Evolutionary conservation across 2,329 filamentous ascomycete genomes (phyloP).

Genomic region (Berkeleyomyces basicola): DNA sequence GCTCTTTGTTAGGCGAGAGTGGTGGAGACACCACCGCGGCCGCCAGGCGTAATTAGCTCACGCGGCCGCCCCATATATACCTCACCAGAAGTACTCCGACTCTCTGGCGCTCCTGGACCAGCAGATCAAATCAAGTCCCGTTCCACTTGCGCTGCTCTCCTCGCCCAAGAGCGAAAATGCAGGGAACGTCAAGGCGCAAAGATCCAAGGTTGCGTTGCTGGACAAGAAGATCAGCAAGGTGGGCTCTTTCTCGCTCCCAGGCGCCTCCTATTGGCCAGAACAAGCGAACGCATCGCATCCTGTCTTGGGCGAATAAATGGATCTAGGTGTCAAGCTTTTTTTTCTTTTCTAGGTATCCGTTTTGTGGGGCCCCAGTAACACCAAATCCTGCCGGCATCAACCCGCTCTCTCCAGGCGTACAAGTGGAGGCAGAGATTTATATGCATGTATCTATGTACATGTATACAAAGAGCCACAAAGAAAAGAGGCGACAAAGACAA

Average conservation of each 20-base stretch:
- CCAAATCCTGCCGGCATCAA: neutral
- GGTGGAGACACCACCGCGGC: no score
- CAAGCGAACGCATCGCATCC: constrained; percentile 12
- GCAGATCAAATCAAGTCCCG: no score
- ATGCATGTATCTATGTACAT: no score
- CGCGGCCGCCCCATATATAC: no score
- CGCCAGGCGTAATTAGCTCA: no score
- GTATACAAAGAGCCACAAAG: no score
- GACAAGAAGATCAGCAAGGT: neutral
- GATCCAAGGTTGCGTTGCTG: neutral
- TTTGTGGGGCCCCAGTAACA: neutral
- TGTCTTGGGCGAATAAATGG: neutral
- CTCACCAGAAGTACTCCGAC: no score
- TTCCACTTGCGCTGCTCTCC: no score
- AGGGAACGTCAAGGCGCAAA: neutral
- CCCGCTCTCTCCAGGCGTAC: neutral
- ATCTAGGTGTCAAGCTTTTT: neutral
- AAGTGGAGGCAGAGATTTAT: neutral
- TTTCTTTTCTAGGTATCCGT: neutral
- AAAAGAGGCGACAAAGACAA: no score
- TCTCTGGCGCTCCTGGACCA: no score
- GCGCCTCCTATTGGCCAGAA: constrained; percentile 11
- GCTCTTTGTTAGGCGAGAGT: no score
- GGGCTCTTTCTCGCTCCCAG: constrained; percentile 8
- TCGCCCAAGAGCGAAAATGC: neutral